These are phyloP conservation scores for Arthroderma sp. DNA, from an alignment of 2,329 filamentous ascomycete species.

Conservation along the genomic window DNA sequence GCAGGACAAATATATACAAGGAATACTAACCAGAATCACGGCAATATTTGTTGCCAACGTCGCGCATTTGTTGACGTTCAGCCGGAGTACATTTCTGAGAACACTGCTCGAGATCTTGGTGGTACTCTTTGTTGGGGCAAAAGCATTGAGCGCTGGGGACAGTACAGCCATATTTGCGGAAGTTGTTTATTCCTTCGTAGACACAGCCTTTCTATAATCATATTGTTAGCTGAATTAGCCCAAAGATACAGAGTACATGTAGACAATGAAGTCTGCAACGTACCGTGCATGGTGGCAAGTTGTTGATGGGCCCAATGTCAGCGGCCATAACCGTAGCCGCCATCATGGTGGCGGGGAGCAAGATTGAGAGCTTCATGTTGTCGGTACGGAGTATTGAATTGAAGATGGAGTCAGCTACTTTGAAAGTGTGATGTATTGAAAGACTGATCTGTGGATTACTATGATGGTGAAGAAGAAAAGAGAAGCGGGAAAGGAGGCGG, in stretches of 20 bases:
- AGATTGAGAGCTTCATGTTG: not conserved
- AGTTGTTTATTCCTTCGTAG: constrained; percentile 6
- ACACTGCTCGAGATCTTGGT: constrained; percentile 7
- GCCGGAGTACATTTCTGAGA: constrained; percentile 6
- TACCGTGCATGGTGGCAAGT: constrained; percentile 4
- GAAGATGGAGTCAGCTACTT: no score
- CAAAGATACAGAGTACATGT: not conserved
- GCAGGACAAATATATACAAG: not conserved
- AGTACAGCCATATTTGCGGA: constrained; percentile 7
- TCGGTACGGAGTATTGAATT: not conserved
- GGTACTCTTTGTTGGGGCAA: constrained; percentile 10
- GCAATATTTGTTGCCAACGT: constrained; percentile 10
- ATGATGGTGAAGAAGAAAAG: not conserved
- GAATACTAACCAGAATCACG: constrained; percentile 7
- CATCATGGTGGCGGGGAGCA: not conserved
- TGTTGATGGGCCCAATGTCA: constrained; percentile 7
- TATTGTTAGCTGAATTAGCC: not conserved
- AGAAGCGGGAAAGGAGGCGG: not conserved
- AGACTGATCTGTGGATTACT: not conserved
- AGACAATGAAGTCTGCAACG: not conserved
- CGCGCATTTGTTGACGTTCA: constrained; percentile 6
- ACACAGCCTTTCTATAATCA: constrained; percentile 10
- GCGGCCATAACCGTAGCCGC: not conserved
- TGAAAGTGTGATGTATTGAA: not conserved
- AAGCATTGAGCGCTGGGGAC: constrained; percentile 8